These are phyloP conservation scores for Cajanus cajan DNA, from an alignment of 306 rosid genomes.

Conservation along the genomic window DNA sequence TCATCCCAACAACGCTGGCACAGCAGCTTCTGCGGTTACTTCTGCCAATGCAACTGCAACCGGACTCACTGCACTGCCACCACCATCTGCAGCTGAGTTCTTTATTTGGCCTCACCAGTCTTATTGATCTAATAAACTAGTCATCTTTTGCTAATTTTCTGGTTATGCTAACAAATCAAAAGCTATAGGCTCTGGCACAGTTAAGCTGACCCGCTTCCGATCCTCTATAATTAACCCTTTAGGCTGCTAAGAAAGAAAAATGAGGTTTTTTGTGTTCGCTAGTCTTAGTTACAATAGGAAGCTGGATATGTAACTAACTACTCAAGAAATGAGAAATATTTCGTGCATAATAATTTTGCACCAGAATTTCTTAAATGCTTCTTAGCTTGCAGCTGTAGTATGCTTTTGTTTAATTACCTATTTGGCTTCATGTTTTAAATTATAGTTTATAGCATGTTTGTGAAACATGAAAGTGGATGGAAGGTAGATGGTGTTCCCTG, in stretches of 20 bases:
- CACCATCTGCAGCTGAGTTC: conserved; percentile 66
- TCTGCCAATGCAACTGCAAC: conserved; percentile 21
- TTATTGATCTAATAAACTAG: conserved; percentile 42
- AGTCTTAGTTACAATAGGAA: conserved; percentile 40
- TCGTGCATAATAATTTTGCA: conserved; percentile 30
- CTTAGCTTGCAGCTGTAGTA: conserved; percentile 13
- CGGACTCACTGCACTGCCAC: conserved; percentile 41
- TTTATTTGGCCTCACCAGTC: conserved; percentile 84
- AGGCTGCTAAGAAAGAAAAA: conserved; percentile 42
- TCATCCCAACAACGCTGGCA: conserved; percentile 40
- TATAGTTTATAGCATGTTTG: background rate
- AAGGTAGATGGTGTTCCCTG: background rate
- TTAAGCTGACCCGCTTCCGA: conserved; percentile 53
- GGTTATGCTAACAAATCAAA: conserved; percentile 51
- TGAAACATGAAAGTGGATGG: background rate
- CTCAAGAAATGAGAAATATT: conserved; percentile 35
- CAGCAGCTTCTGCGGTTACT: conserved; percentile 34
- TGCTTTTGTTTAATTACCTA: background rate
- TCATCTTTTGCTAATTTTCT: conserved; percentile 23
- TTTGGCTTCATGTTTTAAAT: background rate
- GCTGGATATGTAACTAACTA: conserved; percentile 54
- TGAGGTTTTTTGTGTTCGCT: conserved; percentile 51
- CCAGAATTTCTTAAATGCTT: conserved; percentile 27
- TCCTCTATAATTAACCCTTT: conserved; percentile 41
- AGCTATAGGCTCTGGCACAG: conserved; percentile 39